Percentiles rank a stretch among this genome's conserved stretches.
Evolutionary conservation across 208 protist genomes (phyloP).

Genomic region (Leishmania mexicana): DNA sequence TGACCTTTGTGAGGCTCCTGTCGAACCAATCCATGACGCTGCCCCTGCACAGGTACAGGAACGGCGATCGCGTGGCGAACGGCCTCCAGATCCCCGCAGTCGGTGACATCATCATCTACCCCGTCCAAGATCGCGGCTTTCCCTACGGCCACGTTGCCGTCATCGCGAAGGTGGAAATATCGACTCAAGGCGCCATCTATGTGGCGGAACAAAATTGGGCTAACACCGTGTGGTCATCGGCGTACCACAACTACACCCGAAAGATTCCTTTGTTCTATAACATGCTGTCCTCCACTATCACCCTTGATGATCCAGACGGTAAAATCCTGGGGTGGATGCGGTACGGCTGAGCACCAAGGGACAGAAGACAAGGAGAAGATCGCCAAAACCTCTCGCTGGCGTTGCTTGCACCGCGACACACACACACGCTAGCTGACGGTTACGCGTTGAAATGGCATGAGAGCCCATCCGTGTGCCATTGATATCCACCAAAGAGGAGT

Average conservation of each 20-base stretch:
- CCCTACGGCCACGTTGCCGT: slow-evolving; percentile 84
- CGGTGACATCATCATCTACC: slow-evolving; percentile 74
- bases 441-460: background rate
- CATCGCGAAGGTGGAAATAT: slow-evolving; percentile 48
- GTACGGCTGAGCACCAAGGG: slow-evolving; percentile 13
- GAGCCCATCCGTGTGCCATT: no score
- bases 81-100: slow-evolving; percentile 28
- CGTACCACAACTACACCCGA: slow-evolving; percentile 65
- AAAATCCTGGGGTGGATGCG: slow-evolving; percentile 45
- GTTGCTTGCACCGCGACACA: background rate
- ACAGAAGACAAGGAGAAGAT: background rate
- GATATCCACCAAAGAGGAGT: no score
- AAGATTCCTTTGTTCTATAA: slow-evolving; percentile 24
- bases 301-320: slow-evolving; percentile 20
- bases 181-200: slow-evolving; percentile 24
- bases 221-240: slow-evolving; percentile 50
- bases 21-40: slow-evolving; percentile 26
- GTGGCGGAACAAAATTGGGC: slow-evolving; percentile 90
- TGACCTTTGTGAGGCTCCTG: slow-evolving; percentile 36
- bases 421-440: background rate
- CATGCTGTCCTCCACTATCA: background rate
- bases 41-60: slow-evolving; percentile 54
- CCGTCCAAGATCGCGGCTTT: slow-evolving; percentile 37
- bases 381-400: background rate
- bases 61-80: slow-evolving; percentile 22